Evolutionary conservation across 2,329 filamentous ascomycete species (phyloP), one percentile per base, ranked within the genome.

Genomic region (Sclerotinia subarctica): DNA sequence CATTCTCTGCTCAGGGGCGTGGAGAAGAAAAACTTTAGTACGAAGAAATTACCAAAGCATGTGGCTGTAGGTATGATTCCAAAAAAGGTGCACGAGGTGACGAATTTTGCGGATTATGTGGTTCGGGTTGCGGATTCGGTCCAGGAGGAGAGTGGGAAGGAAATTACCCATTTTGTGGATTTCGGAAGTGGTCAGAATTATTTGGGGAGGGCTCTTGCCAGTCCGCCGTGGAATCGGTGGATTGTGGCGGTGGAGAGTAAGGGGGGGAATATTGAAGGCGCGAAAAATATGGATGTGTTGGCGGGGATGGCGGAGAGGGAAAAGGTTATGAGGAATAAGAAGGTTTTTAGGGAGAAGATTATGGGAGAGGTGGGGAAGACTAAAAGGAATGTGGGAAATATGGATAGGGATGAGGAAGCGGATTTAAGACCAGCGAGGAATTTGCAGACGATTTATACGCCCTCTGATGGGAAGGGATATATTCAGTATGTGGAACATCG

Each of bases 101-200:
- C 88, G 69, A 88, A 95, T 76, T 97, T 98, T 76, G 91, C 94
- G n/a, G 86, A 86, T 71, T 98, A 94, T 74, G 86, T 98, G 64
- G 85, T 92, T 62, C 76, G 80, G 3, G 80, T 90, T 13, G 83
- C 86, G 0, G 79, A 80, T 66, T 83, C 85, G 38, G 84, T 97
- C 32, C 83, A 86, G 3, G 76, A 81, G 2, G 80, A 86, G 1
- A 84, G 89, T 53, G 81, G 82, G 0, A 79, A 82, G 59, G 79
- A 83, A 8, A 88, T 97, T 69, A 92, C 93, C 0, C 94, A 98
- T 80, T 88, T 97, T 69, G 90, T 98, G 60, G 95, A 99, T 79
- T 97, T 98, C 78, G 95, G 95, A 38, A 97, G 93, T 65, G 95
- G 95, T 0, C 94, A 98, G 78, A 98, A 97, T 76, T 99, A 99